phyloP scores from a whole-genome alignment of 2,329 filamentous ascomycete genomes.

The Aspergillus jensenii region DNA sequence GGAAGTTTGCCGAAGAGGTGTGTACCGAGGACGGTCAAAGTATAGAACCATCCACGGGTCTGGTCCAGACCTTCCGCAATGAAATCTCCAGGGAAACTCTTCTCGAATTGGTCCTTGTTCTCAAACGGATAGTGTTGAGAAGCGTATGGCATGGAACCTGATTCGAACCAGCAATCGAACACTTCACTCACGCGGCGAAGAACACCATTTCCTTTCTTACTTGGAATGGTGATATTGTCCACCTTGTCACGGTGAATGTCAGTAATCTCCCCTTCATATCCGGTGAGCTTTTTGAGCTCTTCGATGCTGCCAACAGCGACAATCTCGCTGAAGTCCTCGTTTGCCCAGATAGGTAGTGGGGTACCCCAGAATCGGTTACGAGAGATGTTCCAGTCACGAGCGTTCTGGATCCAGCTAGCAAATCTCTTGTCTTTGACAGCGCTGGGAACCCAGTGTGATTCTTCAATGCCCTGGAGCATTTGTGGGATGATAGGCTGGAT shows the following conservation, averaged over 20 bases:
- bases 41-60: slow-evolving; percentile 97
- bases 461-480: slow-evolving; percentile 87
- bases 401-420: slow-evolving; percentile 85
- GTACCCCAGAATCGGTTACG: slow-evolving; percentile 96
- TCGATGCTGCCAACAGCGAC: slow-evolving; percentile 82
- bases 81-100: slow-evolving; percentile 86
- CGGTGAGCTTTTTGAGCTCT: slow-evolving; percentile 81
- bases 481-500: slow-evolving; percentile 79
- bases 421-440: slow-evolving; percentile 92
- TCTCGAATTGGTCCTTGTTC: slow-evolving; percentile 76
- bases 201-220: slow-evolving; percentile 80
- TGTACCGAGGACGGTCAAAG: slow-evolving; percentile 80
- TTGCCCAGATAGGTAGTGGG: slow-evolving; percentile 87
- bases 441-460: slow-evolving; percentile 86
- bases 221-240: slow-evolving; percentile 91
- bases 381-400: slow-evolving; percentile 93
- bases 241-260: slow-evolving; percentile 93
- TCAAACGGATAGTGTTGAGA: slow-evolving; percentile 91
- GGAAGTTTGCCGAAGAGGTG: slow-evolving; percentile 82
- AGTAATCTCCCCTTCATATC: slow-evolving; percentile 76
- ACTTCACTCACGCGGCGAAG: slow-evolving; percentile 81
- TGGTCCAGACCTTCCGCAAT: slow-evolving; percentile 93
- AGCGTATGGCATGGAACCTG: slow-evolving; percentile 92
- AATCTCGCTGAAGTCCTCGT: slow-evolving; percentile 81
- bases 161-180: slow-evolving; percentile 97